These are phyloP conservation scores for Skeletonema costatum DNA, from an alignment of 108 stramenopile species.

Conservation along the genomic window DNA sequence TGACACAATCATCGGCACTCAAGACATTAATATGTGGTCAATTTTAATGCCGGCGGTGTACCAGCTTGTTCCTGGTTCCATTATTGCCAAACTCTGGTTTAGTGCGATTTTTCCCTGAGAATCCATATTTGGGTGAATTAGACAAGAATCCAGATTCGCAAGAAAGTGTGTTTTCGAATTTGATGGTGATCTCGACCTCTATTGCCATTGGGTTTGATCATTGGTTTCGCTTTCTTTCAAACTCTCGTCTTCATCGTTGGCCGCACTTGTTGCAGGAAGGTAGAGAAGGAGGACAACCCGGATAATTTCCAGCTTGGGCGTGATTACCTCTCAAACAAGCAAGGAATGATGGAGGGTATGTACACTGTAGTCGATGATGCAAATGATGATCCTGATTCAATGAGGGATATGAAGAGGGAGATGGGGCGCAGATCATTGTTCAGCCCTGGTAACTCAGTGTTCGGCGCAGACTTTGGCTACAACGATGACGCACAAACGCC, in stretches of 20 bases:
- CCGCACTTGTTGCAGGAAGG: background rate
- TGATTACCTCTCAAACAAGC: background rate
- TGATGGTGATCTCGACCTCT: constrained; percentile 46
- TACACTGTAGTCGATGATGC: background rate
- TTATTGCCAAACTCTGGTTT: constrained; percentile 58
- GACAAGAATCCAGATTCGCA: background rate
- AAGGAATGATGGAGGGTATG: constrained; percentile 8
- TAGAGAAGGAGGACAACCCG: background rate
- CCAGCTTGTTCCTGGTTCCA: constrained; percentile 57
- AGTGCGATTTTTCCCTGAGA: constrained; percentile 36
- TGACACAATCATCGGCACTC: constrained; percentile 35
- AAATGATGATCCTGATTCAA: constrained; percentile 7
- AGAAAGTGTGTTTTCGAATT: constrained; percentile 24
- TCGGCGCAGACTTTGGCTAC: background rate
- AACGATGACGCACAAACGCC: background rate
- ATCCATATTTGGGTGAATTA: background rate
- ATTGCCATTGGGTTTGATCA: constrained; percentile 50
- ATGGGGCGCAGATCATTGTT: background rate
- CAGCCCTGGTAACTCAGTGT: too few relatives aligned
- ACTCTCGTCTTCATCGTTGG: background rate
- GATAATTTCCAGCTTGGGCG: background rate
- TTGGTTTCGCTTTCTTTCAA: constrained; percentile 42
- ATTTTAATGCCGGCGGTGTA: constrained; percentile 58
- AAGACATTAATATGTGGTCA: constrained; percentile 46
- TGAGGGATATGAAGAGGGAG: background rate